Base-by-base conservation (phyloP, 352 stramenopile genomes). In the Pythium biforme region DNA sequence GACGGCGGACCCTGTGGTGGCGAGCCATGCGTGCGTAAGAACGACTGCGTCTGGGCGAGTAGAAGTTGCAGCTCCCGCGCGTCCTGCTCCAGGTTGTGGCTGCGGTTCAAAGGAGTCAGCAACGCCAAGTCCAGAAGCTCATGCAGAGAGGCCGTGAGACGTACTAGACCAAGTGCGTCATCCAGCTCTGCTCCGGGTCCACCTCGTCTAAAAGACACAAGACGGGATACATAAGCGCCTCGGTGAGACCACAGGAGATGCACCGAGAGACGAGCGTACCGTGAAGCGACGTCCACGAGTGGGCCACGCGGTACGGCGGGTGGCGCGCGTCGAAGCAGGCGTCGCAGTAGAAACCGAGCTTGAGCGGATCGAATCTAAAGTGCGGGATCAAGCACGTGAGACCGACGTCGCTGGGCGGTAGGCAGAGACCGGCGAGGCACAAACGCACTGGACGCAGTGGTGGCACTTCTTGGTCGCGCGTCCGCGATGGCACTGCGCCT, bases 71-170 rank as follows among this genome's bases (percentile, higher is more conserved):
- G 64, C 48, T 93, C 84, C 3, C 65, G 68, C 9, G 75, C 72
- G 26, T 93, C 81, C 59, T 91, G 76, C 66, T 90, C 76, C 2
- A 89, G 59, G 34, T 89, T 79, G 12, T 84, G 76, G 37, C 83
- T 93, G 49, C 3, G 6, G 11, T 12, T 14, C 27, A 41, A 7
- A n/a, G 19, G 11, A 43, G 37, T 43, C 14, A n/a, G 37, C 1
- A 8, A n/a, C 37, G 37, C 10, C 31, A 5, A 10, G 10, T 34
- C 31, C 31, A 34, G 10, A 10, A 5, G 31, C 10, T 34, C 10
- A 34, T 5, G 31, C 10, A 10, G 31, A 10, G 14, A 37, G 5
- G 31, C 10, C 31, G 8, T 11, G 12, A 45, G 20, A 72, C 62
- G 17, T 55, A 91, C 83, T 70, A 72, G 4, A 74, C 66, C 27